Conservation (phyloP, 1,284 basidiomycete species). For the Sutorius eximius region DNA sequence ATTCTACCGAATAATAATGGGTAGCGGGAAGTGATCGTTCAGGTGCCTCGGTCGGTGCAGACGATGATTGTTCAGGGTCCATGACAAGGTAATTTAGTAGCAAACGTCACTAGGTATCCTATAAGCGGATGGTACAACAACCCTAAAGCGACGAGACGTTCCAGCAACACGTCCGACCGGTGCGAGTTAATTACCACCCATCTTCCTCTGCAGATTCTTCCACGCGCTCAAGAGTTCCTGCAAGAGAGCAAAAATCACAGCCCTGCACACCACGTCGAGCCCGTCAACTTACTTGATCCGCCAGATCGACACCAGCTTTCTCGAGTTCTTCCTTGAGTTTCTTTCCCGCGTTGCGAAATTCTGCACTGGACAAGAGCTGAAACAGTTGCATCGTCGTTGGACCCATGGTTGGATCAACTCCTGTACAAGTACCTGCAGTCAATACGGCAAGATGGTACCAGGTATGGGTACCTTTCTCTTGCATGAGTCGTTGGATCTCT, state of each 20-base stretch:
- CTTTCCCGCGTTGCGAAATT: slow-evolving; percentile 50
- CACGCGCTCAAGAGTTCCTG: slow-evolving; percentile 39
- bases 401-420: slow-evolving; percentile 45
- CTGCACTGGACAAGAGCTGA: slow-evolving; percentile 50
- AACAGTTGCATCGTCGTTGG: slow-evolving; percentile 55
- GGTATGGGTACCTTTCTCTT: slow-evolving; percentile 47
- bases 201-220: slow-evolving; percentile 35
- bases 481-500: slow-evolving; percentile 46
- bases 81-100: slow-evolving; percentile 16
- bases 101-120: background rate
- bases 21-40: slow-evolving; percentile 55
- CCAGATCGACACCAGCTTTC: slow-evolving; percentile 59
- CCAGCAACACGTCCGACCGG: background rate
- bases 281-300: slow-evolving; percentile 38
- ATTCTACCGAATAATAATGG: slow-evolving; percentile 81
- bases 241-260: background rate
- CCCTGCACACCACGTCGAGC: background rate
- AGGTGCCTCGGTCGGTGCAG: slow-evolving; percentile 36
- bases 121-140: background rate
- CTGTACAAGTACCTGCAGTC: slow-evolving; percentile 32
- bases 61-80: slow-evolving; percentile 11
- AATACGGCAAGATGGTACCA: background rate
- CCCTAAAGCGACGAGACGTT: background rate
- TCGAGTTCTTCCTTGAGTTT: slow-evolving; percentile 52
- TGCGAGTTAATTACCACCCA: slow-evolving; percentile 15